Evolutionary conservation across 176 grass and related monocot species (phyloP).

Genomic region (Musa beccarii): DNA sequence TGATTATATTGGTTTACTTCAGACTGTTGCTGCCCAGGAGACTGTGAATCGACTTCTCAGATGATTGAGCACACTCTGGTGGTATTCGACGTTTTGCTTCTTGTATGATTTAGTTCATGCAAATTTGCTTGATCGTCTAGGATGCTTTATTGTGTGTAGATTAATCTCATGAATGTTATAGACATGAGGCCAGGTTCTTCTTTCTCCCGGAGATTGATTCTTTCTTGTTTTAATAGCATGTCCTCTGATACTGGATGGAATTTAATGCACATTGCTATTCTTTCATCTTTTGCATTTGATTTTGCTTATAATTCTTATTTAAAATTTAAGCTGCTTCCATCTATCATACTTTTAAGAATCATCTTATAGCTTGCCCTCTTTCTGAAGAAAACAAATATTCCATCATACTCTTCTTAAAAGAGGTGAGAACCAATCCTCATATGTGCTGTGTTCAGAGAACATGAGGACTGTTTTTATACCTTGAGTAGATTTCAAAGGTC

Average conservation of each 20-base stretch:
- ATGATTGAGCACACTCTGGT: neutral
- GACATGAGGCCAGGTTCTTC: neutral
- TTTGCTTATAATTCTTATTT: neutral
- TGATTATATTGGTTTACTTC: too few species aligned
- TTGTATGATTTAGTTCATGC: neutral
- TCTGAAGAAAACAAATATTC: too few species aligned
- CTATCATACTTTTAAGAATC: neutral
- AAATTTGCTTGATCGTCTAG: neutral
- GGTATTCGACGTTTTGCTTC: neutral
- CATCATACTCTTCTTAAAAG: neutral
- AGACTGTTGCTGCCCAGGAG: neutral
- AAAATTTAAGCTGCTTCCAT: neutral
- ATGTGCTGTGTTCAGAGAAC: neutral
- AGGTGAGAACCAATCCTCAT: neutral
- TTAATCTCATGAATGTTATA: neutral
- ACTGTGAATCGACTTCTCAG: neutral
- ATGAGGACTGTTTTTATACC: neutral
- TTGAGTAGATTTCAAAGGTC: neutral
- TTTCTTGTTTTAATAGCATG: neutral
- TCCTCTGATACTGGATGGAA: neutral
- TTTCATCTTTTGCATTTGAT: neutral
- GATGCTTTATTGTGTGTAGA: neutral
- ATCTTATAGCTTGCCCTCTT: neutral
- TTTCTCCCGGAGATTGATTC: neutral
- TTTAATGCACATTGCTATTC: neutral